These are phyloP conservation scores for Forsythia viridissima DNA, from an alignment of 257 asterid genomes.

Conservation along the genomic window DNA sequence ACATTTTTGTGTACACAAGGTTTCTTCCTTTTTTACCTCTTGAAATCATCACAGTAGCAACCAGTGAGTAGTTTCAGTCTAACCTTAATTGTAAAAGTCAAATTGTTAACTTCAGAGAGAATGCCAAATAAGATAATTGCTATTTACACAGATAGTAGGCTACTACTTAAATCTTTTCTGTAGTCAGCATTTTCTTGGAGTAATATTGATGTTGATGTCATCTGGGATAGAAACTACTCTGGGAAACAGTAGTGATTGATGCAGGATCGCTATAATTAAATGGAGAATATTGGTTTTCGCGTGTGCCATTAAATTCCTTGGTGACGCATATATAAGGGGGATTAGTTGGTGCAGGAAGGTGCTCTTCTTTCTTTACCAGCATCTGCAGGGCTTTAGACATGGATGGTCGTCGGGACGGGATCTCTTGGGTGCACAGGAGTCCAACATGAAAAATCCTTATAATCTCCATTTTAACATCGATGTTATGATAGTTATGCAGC, in stretches of 20 bases:
- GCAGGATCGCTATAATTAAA: constrained; percentile 26
- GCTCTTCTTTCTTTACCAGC: constrained; percentile 55
- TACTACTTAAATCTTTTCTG: too few relatives aligned
- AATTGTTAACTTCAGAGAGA: not conserved
- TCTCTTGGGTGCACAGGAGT: constrained; percentile 64
- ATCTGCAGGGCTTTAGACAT: constrained; percentile 70
- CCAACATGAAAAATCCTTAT: constrained; percentile 64
- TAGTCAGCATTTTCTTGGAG: too few relatives aligned
- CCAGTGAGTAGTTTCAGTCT: not conserved
- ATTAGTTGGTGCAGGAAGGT: constrained; percentile 61
- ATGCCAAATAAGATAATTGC: too few relatives aligned
- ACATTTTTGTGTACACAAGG: too few relatives aligned
- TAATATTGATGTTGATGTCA: constrained; percentile 18
- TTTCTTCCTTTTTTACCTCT: too few relatives aligned
- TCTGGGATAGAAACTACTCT: constrained; percentile 65
- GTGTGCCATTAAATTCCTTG: constrained; percentile 45
- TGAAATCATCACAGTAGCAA: not conserved
- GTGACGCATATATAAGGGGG: constrained; percentile 72
- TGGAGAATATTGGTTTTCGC: constrained; percentile 21
- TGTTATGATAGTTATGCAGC: constrained; percentile 45
- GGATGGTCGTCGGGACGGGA: constrained; percentile 56
- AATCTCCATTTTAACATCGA: constrained; percentile 36
- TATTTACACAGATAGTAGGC: too few relatives aligned
- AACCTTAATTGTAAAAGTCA: not conserved
- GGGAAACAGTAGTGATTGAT: constrained; percentile 60